Evolutionary conservation across 2,329 filamentous ascomycete genomes (phyloP).

Genomic region (Aspergillus aculeatus): DNA sequence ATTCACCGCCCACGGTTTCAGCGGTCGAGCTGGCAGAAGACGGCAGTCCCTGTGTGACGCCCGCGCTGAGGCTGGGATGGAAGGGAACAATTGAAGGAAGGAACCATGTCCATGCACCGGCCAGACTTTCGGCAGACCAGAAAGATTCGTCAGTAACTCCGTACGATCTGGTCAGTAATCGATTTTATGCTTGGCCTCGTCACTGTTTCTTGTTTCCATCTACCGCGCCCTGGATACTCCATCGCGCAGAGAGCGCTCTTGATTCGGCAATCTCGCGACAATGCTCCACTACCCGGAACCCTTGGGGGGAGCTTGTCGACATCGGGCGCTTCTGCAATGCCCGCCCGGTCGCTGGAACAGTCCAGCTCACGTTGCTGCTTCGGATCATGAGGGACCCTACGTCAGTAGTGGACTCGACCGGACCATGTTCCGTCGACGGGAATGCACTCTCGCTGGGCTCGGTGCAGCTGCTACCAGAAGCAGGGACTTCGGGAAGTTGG

Average conservation of each 20-base stretch:
- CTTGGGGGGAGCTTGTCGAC: slow-evolving; percentile 6
- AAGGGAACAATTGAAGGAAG: neutral
- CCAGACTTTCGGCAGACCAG: neutral
- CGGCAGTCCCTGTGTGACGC: neutral
- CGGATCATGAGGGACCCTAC: neutral
- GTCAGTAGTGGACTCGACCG: slow-evolving; percentile 5
- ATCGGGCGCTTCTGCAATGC: slow-evolving; percentile 3
- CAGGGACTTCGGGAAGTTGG: neutral
- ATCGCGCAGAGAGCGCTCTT: neutral
- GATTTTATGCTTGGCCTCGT: neutral
- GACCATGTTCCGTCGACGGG: neutral
- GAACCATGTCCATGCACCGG: neutral
- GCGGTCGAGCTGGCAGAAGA: neutral
- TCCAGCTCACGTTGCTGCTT: slow-evolving; percentile 11
- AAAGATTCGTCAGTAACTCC: neutral
- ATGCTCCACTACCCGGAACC: slow-evolving; percentile 5
- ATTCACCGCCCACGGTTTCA: slow-evolving; percentile 1
- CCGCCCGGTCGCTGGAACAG: slow-evolving; percentile 6
- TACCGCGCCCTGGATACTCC: neutral
- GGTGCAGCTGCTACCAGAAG: neutral
- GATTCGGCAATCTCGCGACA: slow-evolving; percentile 2
- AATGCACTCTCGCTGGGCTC: neutral
- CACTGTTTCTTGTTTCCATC: neutral
- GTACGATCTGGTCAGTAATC: neutral
- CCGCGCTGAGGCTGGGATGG: neutral